Conservation (phyloP, 192 early-diverging fungal genomes). For the Backusella westeae region DNA sequence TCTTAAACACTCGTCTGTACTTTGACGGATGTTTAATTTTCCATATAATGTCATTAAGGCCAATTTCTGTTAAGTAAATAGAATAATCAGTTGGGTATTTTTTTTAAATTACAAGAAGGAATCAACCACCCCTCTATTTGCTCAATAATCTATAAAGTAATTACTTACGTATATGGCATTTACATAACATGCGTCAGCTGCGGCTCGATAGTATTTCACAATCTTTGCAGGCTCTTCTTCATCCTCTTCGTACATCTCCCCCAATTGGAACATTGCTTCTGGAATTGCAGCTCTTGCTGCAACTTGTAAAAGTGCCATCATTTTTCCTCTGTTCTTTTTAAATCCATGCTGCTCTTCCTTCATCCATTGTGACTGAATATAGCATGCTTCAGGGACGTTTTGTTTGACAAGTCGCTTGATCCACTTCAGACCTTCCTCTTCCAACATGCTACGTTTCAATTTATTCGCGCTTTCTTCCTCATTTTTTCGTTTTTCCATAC, state of each 20-base stretch:
- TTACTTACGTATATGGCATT: slow-evolving; percentile 57
- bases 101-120: not conserved
- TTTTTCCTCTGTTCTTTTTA: slow-evolving; percentile 20
- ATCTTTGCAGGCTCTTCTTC: slow-evolving; percentile 49
- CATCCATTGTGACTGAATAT: slow-evolving; percentile 71
- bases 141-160: not conserved
- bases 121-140: not conserved
- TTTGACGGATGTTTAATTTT: slow-evolving; percentile 59
- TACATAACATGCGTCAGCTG: slow-evolving; percentile 62
- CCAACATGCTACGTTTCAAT: not conserved
- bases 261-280: slow-evolving; percentile 63
- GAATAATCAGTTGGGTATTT: not conserved
- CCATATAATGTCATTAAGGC: slow-evolving; percentile 77
- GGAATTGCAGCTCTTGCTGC: slow-evolving; percentile 63
- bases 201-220: slow-evolving; percentile 42
- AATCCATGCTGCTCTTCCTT: slow-evolving; percentile 51
- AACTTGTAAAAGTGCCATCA: slow-evolving; percentile 44
- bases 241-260: not conserved
- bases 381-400: slow-evolving; percentile 68
- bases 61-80: slow-evolving; percentile 55
- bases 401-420: slow-evolving; percentile 63
- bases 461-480: slow-evolving; percentile 6
- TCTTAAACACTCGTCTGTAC: slow-evolving; percentile 75
- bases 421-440: slow-evolving; percentile 68
- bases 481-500: not conserved